Base-by-base conservation (phyloP, 495 filamentous ascomycete species). In the Podospora sp. region DNA sequence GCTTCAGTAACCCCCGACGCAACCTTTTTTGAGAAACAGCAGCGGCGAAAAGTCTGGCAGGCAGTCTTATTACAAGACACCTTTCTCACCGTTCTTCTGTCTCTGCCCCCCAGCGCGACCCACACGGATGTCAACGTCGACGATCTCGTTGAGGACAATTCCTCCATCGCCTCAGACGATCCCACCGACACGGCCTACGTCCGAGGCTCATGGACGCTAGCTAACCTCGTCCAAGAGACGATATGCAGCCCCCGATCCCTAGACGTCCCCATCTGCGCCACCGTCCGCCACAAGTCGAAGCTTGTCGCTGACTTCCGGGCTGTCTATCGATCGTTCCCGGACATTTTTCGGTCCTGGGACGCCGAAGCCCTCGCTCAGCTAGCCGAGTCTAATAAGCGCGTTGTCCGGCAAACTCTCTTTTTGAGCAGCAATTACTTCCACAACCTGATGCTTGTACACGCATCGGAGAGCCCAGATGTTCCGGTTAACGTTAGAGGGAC, bases 51-150 rank as follows among this genome's bases (percentile, higher is more conserved):
- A 72, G 79, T 92, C 0, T 92, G 90, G 90, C 89, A 91, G 72
- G 88, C 89, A 5, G 87, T 92, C 14, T 77, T 91, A 11, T 82
- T 91, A 18, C 90, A 92, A 75, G 90, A 92, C 72, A 92, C 90
- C 16, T 91, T 91, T 78, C 82, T 92, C 4, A 91, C 88, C n/a
- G 87, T 92, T 14, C 84, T 91, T 2, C 81, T 92, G 14, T 88
- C 89, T 33, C 81, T 92, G 0, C 90, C 90, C 0, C 90, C 90
- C 0, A 86, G 81, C 35, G 86, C 88, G n/a, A 91, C 86, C 1
- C 89, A 91, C 75, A 89, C 86, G 7, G 90, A 92, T 73, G 88
- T 91, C 27, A 83, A 78, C 27, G 86, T 90, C 9, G 89, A 90
- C 51, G 88, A 89, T 62, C 83, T 91, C 29, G 73, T 84, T 21